Percentiles rank a stretch among this genome's conserved stretches.
phyloP scores from a whole-genome alignment of 192 early-diverging fungal species.

The Globomyces pollinis-pini region DNA sequence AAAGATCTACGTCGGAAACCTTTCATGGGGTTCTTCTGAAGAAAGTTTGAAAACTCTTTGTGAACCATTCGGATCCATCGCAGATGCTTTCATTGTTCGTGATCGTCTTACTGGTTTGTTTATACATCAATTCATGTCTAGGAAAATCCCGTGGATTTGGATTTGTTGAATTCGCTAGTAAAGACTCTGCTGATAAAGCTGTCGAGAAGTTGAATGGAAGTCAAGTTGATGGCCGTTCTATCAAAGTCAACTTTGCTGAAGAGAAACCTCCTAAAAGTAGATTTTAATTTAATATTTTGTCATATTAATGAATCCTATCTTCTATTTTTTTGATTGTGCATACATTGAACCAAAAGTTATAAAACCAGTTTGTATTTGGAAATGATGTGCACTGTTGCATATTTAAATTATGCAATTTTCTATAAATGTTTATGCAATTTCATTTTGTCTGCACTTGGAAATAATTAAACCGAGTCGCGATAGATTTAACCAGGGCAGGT shows the following conservation, averaged over 20 bases:
- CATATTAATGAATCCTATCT: no score
- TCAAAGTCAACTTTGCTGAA: slow-evolving; percentile 3
- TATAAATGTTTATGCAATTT: no score
- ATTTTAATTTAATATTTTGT: slow-evolving; percentile 9
- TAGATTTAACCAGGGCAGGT: no score
- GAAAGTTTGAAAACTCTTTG: slow-evolving; percentile 49
- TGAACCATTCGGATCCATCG: slow-evolving; percentile 49
- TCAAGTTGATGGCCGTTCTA: neutral
- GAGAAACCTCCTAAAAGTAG: neutral
- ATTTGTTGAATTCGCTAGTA: slow-evolving; percentile 49
- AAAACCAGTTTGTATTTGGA: neutral
- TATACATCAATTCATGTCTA: no score
- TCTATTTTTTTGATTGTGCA: no score
- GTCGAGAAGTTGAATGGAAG: slow-evolving; percentile 2
- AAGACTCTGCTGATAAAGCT: slow-evolving; percentile 1
- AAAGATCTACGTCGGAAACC: slow-evolving; percentile 61
- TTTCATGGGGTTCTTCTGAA: slow-evolving; percentile 60
- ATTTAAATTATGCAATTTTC: no score
- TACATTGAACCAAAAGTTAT: no score
- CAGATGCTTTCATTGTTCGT: slow-evolving; percentile 51
- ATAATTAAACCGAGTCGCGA: no score
- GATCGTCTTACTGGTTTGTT: slow-evolving; percentile 62
- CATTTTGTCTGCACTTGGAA: no score
- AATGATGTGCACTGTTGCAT: no score
- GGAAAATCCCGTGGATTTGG: slow-evolving; percentile 70